These are phyloP conservation scores for sorghum (Sorghum bicolor) DNA, from an alignment of 176 grass and related monocot species.

Conservation along the genomic window Sorghum_bicolor_NCBIv3 NC_012876.2:61904501-61905000, in stretches of 20 bases:
- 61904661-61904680: conserved; percentile 54
- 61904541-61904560: conserved; percentile 53
- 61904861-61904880: background rate
- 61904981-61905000: background rate
- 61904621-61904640: conserved; percentile 78
- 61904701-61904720: conserved; percentile 30
- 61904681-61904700: conserved; percentile 34
- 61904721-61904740: conserved; percentile 34
- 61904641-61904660: conserved; percentile 67
- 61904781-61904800: background rate
- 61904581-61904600: conserved; percentile 91
- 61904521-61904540: conserved; percentile 75
- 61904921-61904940: background rate
- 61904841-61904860: background rate
- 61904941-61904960: conserved; percentile 16
- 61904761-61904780: conserved; percentile 1
- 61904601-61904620: conserved; percentile 69
- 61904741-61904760: conserved; percentile 5
- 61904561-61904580: conserved; percentile 62
- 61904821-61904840: background rate
- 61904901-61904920: background rate
- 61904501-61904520: conserved; percentile 53
- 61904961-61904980: background rate
- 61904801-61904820: background rate
- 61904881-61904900: conserved; percentile 11